These are phyloP conservation scores for Filobasidium floriforme DNA, from an alignment of 768 basidiomycete species.

Conservation along the genomic window DNA sequence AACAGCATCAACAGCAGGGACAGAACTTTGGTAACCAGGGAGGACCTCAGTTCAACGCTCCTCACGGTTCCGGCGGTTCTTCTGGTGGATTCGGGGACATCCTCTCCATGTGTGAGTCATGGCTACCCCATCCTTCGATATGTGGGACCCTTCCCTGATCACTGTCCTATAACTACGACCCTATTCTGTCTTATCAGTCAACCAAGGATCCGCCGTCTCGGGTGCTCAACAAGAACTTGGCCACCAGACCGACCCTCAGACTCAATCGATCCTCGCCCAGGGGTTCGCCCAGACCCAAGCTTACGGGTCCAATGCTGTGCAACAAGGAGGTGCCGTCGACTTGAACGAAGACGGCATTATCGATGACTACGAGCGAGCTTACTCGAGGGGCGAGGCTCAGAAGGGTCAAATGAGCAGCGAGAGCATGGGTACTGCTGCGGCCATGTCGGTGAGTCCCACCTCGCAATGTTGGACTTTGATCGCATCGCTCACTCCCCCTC, in stretches of 20 bases:
- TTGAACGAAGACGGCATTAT: slow-evolving; percentile 62
- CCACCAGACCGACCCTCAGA: slow-evolving; percentile 32
- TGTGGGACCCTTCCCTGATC: too few relatives aligned
- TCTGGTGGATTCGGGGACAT: slow-evolving; percentile 12
- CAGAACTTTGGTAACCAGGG: slow-evolving; percentile 18
- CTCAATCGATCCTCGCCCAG: slow-evolving; percentile 13
- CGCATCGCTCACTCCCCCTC: too few relatives aligned
- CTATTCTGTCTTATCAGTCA: slow-evolving; percentile 53
- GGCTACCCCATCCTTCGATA: not conserved
- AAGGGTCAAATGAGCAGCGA: slow-evolving; percentile 52
- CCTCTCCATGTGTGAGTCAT: slow-evolving; percentile 6
- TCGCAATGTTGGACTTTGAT: too few relatives aligned
- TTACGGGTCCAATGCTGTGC: slow-evolving; percentile 23
- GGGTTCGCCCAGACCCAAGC: slow-evolving; percentile 19
- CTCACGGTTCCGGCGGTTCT: slow-evolving; percentile 27
- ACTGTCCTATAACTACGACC: too few relatives aligned
- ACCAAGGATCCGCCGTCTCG: slow-evolving; percentile 58
- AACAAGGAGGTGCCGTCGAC: slow-evolving; percentile 56
- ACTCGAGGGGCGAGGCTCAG: slow-evolving; percentile 52
- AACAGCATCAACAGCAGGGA: slow-evolving; percentile 25
- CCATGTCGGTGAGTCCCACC: slow-evolving; percentile 53
- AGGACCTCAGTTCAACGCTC: slow-evolving; percentile 33
- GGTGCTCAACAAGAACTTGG: slow-evolving; percentile 56
- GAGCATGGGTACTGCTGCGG: slow-evolving; percentile 56
- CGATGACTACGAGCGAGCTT: slow-evolving; percentile 58